These are phyloP conservation scores for Rhodotorula sp. DNA, from an alignment of 1,284 basidiomycete species.

Conservation along the genomic window DNA sequence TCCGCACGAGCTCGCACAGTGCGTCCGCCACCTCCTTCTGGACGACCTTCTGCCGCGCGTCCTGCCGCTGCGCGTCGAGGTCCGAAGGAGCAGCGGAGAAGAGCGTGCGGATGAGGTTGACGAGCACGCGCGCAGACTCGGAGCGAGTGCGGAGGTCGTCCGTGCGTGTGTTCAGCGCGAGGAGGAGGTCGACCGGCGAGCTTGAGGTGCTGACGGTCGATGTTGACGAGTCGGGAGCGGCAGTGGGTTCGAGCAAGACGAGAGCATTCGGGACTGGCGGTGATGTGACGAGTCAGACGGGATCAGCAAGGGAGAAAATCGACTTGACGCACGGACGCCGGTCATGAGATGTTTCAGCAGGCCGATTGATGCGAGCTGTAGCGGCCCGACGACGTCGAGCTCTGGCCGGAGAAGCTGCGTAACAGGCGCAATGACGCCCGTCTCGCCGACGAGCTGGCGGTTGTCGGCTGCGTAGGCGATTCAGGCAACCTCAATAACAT, in stretches of 20 bases:
- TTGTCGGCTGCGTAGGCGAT: conserved; percentile 52
- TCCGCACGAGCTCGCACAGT: conserved; percentile 70
- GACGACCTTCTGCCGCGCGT: background rate
- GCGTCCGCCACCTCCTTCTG: conserved; percentile 57
- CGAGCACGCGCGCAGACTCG: conserved; percentile 83
- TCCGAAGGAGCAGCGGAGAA: conserved; percentile 62
- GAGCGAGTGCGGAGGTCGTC: conserved; percentile 80
- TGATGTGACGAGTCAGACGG: background rate
- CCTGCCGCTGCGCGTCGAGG: conserved; percentile 66
- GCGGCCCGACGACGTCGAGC: conserved; percentile 74
- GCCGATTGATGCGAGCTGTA: conserved; percentile 85
- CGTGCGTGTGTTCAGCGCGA: conserved; percentile 73
- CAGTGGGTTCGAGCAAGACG: conserved; percentile 51
- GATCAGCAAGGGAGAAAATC: background rate
- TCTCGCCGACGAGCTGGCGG: conserved; percentile 63
- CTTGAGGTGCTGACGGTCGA: conserved; percentile 46
- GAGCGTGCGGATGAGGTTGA: conserved; percentile 71
- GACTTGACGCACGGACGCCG: conserved; percentile 61
- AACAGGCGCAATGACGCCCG: conserved; percentile 65
- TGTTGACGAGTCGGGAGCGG: conserved; percentile 46
- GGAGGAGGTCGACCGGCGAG: conserved; percentile 65
- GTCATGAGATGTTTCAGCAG: conserved; percentile 84
- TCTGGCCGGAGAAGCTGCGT: conserved; percentile 64
- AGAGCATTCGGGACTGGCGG: conserved; percentile 63
- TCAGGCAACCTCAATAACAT: background rate